Evolutionary conservation across 2,329 filamentous ascomycete genomes (phyloP).

Genomic region (Emergomyces pasteurianus): DNA sequence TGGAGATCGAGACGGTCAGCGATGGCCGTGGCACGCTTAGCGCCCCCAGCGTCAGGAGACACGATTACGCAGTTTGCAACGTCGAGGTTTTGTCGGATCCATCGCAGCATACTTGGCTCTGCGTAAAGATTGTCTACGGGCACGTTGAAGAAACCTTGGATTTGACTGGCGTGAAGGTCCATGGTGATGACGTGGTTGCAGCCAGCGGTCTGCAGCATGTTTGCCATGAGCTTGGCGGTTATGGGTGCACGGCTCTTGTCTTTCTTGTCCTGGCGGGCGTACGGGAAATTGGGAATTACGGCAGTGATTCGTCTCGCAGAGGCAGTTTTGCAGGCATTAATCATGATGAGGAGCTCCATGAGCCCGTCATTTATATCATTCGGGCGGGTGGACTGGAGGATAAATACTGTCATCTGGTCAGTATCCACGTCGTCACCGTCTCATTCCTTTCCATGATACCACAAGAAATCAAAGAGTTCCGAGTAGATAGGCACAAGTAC

Average conservation of each 20-base stretch:
- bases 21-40: conserved; percentile 87
- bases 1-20: conserved; percentile 81
- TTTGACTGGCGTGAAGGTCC: conserved; percentile 89
- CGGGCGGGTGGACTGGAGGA: conserved; percentile 85
- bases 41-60: conserved; percentile 86
- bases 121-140: conserved; percentile 77
- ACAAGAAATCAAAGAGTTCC: neutral
- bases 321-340: conserved; percentile 82
- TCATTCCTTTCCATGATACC: neutral
- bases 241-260: conserved; percentile 94
- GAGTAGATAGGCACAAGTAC: too few relatives aligned
- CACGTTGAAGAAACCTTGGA: conserved; percentile 90
- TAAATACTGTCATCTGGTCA: conserved; percentile 57
- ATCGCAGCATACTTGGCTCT: conserved; percentile 80
- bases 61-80: conserved; percentile 84
- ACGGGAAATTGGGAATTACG: conserved; percentile 92
- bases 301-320: conserved; percentile 86
- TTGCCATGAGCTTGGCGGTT: conserved; percentile 87
- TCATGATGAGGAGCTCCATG: conserved; percentile 98
- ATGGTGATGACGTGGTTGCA: conserved; percentile 93
- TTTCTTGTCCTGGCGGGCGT: conserved; percentile 96
- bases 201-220: conserved; percentile 92
- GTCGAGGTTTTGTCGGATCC: conserved; percentile 77
- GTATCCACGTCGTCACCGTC: neutral
- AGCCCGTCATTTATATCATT: conserved; percentile 96